Evolutionary conservation across 2,329 filamentous ascomycete species (phyloP), one percentile per base, ranked within the genome.

Genomic region (Mariannaea elegans): DNA sequence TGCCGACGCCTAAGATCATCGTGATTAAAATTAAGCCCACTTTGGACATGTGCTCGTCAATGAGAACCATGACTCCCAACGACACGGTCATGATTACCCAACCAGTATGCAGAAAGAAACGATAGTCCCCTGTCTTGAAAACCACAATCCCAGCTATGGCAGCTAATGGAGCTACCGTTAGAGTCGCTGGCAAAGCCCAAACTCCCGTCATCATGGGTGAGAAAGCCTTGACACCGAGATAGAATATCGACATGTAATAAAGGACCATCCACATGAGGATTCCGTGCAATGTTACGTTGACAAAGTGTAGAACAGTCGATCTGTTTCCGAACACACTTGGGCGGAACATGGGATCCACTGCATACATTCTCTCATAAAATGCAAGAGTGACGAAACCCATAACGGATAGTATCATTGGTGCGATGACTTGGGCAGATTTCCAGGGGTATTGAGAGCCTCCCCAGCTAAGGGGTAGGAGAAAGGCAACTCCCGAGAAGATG

Each of bases 91-190:
- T 80, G 3, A 90, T 67, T 3, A 74, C 63, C 88, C 89, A 92
- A 23, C 89, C 90, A 3, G 66, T 56, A 81, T 87, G 87, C 57
- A 88, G 77, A 1, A 84, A 80, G 81, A 82, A 85, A 65, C 86
- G 81, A 72, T 90, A 91, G 41, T 75, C 77, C 7, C 87, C 87
- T 1, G 82, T 86, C 16, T 79, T 76, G 4, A 82, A 81, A 42
- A 87, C 84, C 5, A 82, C 59, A 46, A 85, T 69, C 14, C 87
- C 88, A 6, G 84, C 82, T 0, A 84, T 69, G 34, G 88, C 78
- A 4, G 84, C 84, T 51, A 85, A 82, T 0, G 88, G 87, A 0
- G 87, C 87, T 9, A 90, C 84, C 2, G 87, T 88, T 63, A 89
- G 83, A 0, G 84, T 85, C 62, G 87, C 80, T 0, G 87, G 87